Conservation (phyloP, 176 grass and related monocot species). For the Dendrocalamus sinicus region DNA sequence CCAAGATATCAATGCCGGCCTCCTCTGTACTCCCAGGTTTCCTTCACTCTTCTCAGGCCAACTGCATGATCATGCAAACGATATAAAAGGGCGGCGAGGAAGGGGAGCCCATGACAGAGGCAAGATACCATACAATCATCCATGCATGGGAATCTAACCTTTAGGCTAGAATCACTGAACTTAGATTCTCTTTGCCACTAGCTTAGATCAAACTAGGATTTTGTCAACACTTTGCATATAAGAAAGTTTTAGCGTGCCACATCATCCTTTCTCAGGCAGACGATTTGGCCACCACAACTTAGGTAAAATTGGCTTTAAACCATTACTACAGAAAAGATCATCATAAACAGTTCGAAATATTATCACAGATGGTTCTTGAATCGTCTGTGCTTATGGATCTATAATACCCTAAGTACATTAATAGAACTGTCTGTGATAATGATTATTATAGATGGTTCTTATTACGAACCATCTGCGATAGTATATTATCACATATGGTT, state of each 20-base stretch:
- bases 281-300: neutral
- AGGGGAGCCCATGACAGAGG: constrained; percentile 34
- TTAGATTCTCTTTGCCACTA: neutral
- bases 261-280: neutral
- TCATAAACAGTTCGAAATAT: too few species aligned
- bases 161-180: neutral
- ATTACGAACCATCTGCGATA: too few species aligned
- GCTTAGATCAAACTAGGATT: neutral
- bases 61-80: constrained; percentile 15
- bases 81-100: neutral
- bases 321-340: too few species aligned
- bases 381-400: too few species aligned
- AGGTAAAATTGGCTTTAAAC: neutral
- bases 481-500: too few species aligned
- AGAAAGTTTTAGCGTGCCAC: neutral
- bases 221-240: neutral
- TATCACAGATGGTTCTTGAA: too few species aligned
- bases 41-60: neutral
- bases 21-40: neutral
- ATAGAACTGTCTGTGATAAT: too few species aligned
- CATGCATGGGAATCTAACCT: constrained; percentile 1
- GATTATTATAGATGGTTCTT: too few species aligned
- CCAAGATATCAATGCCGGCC: constrained; percentile 17
- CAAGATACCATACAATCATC: constrained; percentile 17
- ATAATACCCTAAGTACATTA: too few species aligned